These are phyloP conservation scores for Fusarium aywerte DNA, from an alignment of 2,329 filamentous ascomycete genomes.

Conservation along the genomic window DNA sequence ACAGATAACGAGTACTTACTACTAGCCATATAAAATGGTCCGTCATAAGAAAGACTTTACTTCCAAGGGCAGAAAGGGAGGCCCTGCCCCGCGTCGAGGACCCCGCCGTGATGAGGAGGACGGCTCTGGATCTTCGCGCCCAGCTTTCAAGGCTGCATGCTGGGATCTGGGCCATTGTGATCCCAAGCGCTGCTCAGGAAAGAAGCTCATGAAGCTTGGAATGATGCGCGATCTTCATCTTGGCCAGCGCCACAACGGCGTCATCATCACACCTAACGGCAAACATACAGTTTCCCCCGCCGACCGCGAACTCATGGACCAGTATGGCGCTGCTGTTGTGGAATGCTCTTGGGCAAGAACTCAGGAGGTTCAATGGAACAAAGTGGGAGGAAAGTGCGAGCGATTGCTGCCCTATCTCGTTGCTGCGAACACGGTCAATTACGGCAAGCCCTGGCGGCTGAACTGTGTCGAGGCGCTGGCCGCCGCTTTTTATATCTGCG, in stretches of 20 bases:
- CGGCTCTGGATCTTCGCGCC: conserved; percentile 54
- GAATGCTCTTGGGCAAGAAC: conserved; percentile 97
- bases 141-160: conserved; percentile 88
- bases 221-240: conserved; percentile 93
- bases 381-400: conserved; percentile 94
- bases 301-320: conserved; percentile 82
- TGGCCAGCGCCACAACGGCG: conserved; percentile 89
- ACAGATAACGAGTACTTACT: not conserved
- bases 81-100: conserved; percentile 62
- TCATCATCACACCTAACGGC: conserved; percentile 95
- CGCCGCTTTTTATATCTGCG: conserved; percentile 92
- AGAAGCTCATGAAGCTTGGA: conserved; percentile 90
- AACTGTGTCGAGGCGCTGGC: conserved; percentile 97
- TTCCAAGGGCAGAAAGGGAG: conserved; percentile 77
- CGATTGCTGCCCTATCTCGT: conserved; percentile 92
- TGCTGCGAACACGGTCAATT: conserved; percentile 96
- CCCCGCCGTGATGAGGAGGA: conserved; percentile 58
- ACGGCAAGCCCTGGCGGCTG: conserved; percentile 92
- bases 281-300: conserved; percentile 86
- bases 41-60: conserved; percentile 92
- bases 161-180: conserved; percentile 99
- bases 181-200: conserved; percentile 94
- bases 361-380: conserved; percentile 87
- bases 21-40: conserved; percentile 69
- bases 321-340: conserved; percentile 92